Conservation (phyloP, 306 rosid species). For the Gynostemma pentaphyllum region DNA sequence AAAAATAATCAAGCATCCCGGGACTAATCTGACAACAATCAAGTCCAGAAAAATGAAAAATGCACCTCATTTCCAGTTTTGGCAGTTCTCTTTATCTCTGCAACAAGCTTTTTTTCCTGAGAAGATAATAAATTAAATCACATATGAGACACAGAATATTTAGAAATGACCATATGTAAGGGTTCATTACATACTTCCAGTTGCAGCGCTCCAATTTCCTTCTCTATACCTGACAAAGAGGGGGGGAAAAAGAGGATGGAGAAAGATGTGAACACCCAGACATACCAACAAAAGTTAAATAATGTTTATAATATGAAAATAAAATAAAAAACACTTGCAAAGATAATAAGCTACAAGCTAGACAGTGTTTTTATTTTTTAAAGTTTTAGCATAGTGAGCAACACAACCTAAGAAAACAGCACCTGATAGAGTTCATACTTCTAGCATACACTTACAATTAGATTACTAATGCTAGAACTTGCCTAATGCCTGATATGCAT, state of each 20-base stretch:
- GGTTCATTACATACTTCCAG: conserved; percentile 52
- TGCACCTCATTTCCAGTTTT: conserved; percentile 85
- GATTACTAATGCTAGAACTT: no score
- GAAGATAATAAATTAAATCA: conserved; percentile 20
- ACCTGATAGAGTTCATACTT: no score
- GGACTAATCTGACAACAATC: background rate
- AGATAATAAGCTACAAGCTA: no score
- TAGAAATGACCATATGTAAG: background rate
- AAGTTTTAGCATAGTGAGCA: no score
- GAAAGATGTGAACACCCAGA: background rate
- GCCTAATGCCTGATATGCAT: no score
- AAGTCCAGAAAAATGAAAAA: conserved; percentile 10
- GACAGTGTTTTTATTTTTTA: no score
- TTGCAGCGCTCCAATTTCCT: conserved; percentile 88
- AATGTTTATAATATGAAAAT: background rate
- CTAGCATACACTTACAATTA: no score
- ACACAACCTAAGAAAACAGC: no score
- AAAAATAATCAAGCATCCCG: conserved; percentile 1
- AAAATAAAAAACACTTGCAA: background rate
- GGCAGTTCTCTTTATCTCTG: conserved; percentile 97
- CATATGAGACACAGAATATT: conserved; percentile 2
- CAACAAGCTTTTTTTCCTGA: conserved; percentile 86
- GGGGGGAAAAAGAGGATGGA: background rate
- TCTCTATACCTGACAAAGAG: conserved; percentile 63
- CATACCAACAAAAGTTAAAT: background rate